phyloP scores from a whole-genome alignment of 192 early-diverging fungal species.

The Diversispora eburnea region DNA sequence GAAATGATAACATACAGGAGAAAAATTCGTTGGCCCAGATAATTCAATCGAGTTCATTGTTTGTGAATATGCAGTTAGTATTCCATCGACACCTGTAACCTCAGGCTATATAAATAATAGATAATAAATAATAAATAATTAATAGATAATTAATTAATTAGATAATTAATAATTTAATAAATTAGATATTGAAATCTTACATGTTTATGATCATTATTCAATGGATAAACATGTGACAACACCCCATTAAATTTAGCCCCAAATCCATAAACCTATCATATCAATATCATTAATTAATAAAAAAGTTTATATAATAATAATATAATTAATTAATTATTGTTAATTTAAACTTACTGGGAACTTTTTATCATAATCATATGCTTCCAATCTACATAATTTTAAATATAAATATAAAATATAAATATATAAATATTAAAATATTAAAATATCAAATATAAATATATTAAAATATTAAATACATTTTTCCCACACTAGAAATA shows the following conservation, averaged over 20 bases:
- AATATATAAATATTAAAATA: neutral
- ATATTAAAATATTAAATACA: neutral
- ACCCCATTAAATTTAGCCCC: conserved; percentile 41
- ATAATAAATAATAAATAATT: conserved; percentile 24
- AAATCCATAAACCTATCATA: conserved; percentile 43
- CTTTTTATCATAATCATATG: conserved; percentile 48
- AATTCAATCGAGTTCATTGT: conserved; percentile 40
- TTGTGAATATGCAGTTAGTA: conserved; percentile 41
- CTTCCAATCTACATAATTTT: conserved; percentile 31
- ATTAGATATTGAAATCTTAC: conserved; percentile 27
- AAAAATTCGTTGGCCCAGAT: conserved; percentile 31
- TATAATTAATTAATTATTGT: no score
- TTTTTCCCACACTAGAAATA: conserved; percentile 44
- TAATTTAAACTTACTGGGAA: conserved; percentile 33
- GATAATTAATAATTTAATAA: neutral
- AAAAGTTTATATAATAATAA: no score
- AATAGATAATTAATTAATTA: conserved; percentile 3
- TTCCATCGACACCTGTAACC: conserved; percentile 43
- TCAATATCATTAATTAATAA: no score
- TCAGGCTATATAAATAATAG: conserved; percentile 34
- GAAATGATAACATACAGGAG: neutral
- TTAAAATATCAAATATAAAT: neutral
- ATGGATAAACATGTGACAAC: conserved; percentile 45
- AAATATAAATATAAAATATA: neutral
- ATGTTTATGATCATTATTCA: conserved; percentile 39